Base-by-base conservation (phyloP, 1,139 yeast genomes). In the Blastobotrys arbuscula region DNA sequence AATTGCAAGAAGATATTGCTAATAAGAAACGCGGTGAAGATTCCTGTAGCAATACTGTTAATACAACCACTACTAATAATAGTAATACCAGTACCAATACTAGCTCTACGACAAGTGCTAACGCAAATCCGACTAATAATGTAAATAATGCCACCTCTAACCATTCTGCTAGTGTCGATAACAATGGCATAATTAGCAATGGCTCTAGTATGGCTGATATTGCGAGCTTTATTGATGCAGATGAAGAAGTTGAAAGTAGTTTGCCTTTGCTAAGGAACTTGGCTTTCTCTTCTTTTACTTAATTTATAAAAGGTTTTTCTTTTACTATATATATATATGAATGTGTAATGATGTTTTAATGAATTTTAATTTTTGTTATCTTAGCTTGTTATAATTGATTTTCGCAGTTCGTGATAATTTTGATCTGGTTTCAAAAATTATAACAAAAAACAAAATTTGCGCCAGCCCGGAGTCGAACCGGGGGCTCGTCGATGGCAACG, bases 401-500 rank as follows among this genome's bases (percentile, higher is more conserved):
- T n/a, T n/a, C n/a, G n/a, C n/a, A n/a, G n/a, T n/a, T n/a, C n/a
- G n/a, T n/a, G n/a, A n/a, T n/a, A n/a, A n/a, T n/a, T n/a, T n/a
- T n/a, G n/a, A n/a, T n/a, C n/a, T n/a, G n/a, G n/a, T 33, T 33
- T 33, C 8, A 33, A 33, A 33, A 33, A 33, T 6, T 15, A 33
- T 6, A 15, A 33, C 5, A 36, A 36, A 36, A n/a, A 36, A 21
- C 21, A 16, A 33, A 15, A 33, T 33, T 9, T 50, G 52, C 52
- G 52, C 45, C 50, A 50, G 52, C 52, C 52, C 52, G 52, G 52
- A 50, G 49, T 50, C 52, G 52, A 50, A 50, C 52, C 52, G 52
- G 52, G 52, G 52, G 52, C 52, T 50, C 52, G 49, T 50, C 52
- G 52, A 50, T 50, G 52, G 52, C 52, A 49, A 49, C 52, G 52